These are phyloP conservation scores for Microstegium vimineum DNA, from an alignment of 176 grass and related monocot species.

Conservation along the genomic window DNA sequence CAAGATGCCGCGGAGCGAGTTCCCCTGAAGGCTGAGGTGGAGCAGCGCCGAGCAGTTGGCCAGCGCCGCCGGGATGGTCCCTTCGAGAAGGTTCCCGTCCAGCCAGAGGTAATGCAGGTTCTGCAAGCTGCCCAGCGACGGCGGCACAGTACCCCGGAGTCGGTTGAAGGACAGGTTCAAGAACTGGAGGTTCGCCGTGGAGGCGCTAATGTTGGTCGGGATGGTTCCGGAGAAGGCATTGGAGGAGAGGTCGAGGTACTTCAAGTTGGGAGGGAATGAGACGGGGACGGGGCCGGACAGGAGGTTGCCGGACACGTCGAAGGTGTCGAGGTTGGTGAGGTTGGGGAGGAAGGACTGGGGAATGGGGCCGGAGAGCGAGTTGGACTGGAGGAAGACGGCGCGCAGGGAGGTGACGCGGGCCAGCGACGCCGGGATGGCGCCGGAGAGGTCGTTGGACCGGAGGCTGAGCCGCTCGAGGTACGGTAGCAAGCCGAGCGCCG, in stretches of 20 bases:
- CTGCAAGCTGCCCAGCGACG: slow-evolving; percentile 60
- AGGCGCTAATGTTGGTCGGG: slow-evolving; percentile 43
- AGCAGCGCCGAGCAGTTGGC: slow-evolving; percentile 78
- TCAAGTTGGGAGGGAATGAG: slow-evolving; percentile 41
- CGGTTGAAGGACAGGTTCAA: slow-evolving; percentile 89
- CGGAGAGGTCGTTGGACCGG: slow-evolving; percentile 70
- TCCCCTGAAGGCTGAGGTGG: slow-evolving; percentile 80
- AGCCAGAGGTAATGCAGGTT: slow-evolving; percentile 87
- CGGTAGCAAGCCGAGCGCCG: slow-evolving; percentile 43
- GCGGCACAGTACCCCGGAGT: slow-evolving; percentile 72
- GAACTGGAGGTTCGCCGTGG: slow-evolving; percentile 58
- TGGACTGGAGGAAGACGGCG: slow-evolving; percentile 80
- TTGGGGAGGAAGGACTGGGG: slow-evolving; percentile 55
- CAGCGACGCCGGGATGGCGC: slow-evolving; percentile 55
- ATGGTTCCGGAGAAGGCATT: slow-evolving; percentile 73
- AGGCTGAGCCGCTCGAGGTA: slow-evolving; percentile 84
- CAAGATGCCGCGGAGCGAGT: slow-evolving; percentile 77
- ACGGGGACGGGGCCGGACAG: slow-evolving; percentile 63
- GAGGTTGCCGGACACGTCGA: slow-evolving; percentile 70
- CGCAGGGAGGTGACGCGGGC: slow-evolving; percentile 51
- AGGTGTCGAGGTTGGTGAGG: slow-evolving; percentile 67
- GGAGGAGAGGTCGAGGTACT: slow-evolving; percentile 87
- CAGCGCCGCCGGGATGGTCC: slow-evolving; percentile 80
- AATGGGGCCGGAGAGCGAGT: slow-evolving; percentile 76
- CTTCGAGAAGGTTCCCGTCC: slow-evolving; percentile 85